Base-by-base conservation (phyloP, 75 land plant species). In the Pinus tabuliformis region DNA sequence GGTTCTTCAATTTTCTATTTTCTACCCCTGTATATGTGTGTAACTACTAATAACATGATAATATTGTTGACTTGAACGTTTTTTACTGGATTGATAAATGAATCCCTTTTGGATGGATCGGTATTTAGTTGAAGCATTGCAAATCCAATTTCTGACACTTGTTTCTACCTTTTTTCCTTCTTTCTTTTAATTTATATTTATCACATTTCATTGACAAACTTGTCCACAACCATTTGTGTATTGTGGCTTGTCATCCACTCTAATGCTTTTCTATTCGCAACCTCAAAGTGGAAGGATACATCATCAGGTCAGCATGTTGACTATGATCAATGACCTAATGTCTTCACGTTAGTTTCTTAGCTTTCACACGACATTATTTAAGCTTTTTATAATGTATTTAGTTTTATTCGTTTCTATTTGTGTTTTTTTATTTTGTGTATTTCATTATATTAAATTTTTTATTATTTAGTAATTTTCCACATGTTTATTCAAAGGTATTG, bases 311-410 rank as follows among this genome's bases (percentile, higher is more conserved):
- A 78, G 62, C 98, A 95, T 93, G 98, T 95, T 12, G 98, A 93
- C 11, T 95, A 95, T 87, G 98, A 95, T 72, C 98, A 95, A 73
- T 87, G 97, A 81, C 99, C 99, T 24, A 97, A 96, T 76, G 85
- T 96, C 20, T 96, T 96, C 75, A 90, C 97, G 99, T 91, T 72
- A 56, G 70, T 57, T 9, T 7, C 6, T 49, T 49, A 49, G 52
- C 16, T 77, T 68, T 20, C 42, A 28, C 18, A 39, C n/a, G 45
- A 20, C 21, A 68, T 2, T 68, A n/a, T 9, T 68, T 15, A 63
- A 63, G 66, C 21, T 68, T 42, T 2, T 22, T 39, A 42, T 37
- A 9, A 39, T 68, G 13, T 68, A 30, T 68, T 37, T 42, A 17
- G 70, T n/a, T 63, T 76, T 5, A 24, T 76, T 70, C 77, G 21